These are phyloP conservation scores for Biscogniauxia sp. DNA, from an alignment of 2,329 filamentous ascomycete species.

Conservation along the genomic window DNA sequence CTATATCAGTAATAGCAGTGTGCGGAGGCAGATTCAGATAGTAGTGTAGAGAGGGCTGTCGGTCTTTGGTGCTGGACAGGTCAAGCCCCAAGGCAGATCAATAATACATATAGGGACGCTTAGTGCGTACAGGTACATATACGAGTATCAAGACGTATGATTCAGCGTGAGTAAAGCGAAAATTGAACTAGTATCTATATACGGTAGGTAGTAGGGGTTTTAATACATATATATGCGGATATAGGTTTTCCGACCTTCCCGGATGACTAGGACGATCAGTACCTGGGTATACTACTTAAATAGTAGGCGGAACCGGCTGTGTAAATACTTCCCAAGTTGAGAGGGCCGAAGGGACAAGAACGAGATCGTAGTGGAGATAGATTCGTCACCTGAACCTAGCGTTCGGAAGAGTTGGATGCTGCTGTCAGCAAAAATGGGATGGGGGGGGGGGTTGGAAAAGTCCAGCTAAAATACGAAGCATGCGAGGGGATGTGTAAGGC, in stretches of 20 bases:
- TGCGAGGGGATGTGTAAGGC: not conserved
- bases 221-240: not conserved
- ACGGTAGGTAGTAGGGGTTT: not conserved
- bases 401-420: not conserved
- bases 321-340: not conserved
- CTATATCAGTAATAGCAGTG: not conserved
- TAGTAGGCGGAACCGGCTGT: not conserved
- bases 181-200: not conserved
- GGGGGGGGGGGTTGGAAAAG: not conserved
- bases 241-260: not conserved
- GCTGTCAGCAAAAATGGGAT: not conserved
- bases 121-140: not conserved
- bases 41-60: not conserved
- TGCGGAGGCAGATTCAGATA: not conserved
- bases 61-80: not conserved
- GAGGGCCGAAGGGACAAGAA: not conserved
- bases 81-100: not conserved
- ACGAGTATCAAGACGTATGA: not conserved
- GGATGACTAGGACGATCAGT: not conserved
- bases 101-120: not conserved
- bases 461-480: not conserved
- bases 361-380: not conserved
- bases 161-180: not conserved
- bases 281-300: too few species aligned
- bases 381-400: not conserved